Conservation (phyloP, 495 filamentous ascomycete genomes). For the Talaromyces proteolyticus region DNA sequence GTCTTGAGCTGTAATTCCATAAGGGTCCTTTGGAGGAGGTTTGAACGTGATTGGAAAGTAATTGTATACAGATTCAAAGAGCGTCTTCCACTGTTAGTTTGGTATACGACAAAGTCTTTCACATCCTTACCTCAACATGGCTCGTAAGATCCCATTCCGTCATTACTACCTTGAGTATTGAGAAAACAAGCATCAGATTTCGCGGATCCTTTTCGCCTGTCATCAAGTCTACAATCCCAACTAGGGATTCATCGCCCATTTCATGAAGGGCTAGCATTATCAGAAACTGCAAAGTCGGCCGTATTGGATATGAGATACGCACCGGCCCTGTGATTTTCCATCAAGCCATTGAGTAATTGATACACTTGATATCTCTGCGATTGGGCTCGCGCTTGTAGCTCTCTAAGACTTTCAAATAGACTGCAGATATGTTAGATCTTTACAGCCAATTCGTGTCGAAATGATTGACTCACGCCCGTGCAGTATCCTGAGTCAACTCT, state of each 20-base stretch:
- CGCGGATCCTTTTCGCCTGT: constrained; percentile 73
- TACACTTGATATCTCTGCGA: constrained; percentile 57
- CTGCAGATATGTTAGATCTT: constrained; percentile 14
- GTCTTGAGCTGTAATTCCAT: constrained; percentile 68
- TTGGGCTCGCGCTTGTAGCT: constrained; percentile 58
- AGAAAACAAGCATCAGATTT: constrained; percentile 75
- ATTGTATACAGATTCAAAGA: constrained; percentile 72
- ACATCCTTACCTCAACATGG: constrained; percentile 50
- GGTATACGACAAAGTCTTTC: not conserved
- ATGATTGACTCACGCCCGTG: constrained; percentile 41
- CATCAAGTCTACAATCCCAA: constrained; percentile 61
- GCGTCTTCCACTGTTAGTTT: constrained; percentile 36
- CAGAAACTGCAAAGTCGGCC: constrained; percentile 2
- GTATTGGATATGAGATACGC: constrained; percentile 17
- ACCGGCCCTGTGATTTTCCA: constrained; percentile 59
- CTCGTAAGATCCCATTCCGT: constrained; percentile 64
- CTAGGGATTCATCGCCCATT: constrained; percentile 53
- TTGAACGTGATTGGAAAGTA: constrained; percentile 77
- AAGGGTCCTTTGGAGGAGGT: constrained; percentile 70
- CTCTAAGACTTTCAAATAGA: constrained; percentile 44
- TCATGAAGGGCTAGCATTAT: constrained; percentile 39
- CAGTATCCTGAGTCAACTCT: constrained; percentile 40
- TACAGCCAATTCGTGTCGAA: not conserved
- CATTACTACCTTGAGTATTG: constrained; percentile 64
- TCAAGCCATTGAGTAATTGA: constrained; percentile 57